Base-by-base conservation (phyloP, 2,329 filamentous ascomycete species). In the Periconia sp. region DNA sequence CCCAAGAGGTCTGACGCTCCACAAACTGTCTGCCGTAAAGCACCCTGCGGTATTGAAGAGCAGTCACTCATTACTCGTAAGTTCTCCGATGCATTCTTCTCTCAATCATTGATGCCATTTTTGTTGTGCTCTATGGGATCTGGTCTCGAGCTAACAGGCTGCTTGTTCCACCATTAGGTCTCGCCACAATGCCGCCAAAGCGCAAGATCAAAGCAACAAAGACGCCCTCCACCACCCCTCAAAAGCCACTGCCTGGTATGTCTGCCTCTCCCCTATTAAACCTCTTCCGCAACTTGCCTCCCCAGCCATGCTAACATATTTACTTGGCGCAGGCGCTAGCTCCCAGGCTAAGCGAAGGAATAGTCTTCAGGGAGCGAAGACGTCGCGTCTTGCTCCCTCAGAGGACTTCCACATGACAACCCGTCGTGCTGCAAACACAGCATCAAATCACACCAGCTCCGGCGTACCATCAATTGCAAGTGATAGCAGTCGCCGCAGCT, bases 351-450 rank as follows among this genome's bases (percentile, higher is more conserved):
- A 68, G 65, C 67, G 63, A 70, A 62, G 52, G 50, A 56, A 52
- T 59, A 59, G 50, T 61, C 46, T 54, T 52, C 61, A 57, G 46
- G 57, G 57, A 54, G 55, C 48, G 43, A 68, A 58, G 54, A 56
- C 63, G 49, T 67, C 67, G 52, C 64, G 72, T 54, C 72, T 76
- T 50, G 70, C 72, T 61, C 73, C 74, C 51, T 73, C 73, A 46
- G 68, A 71, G 62, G 72, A 73, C 39, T 65, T 76, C 57, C 73
- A 76, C 61, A 78, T 78, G 75, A 77, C 71, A 43, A 77, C 74
- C 36, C 69, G 75, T 43, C 67, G 66, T 56, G 68, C 69, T 62
- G 65, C 66, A 57, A 69, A 67, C 50, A 65, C 62, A 46, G 65
- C 61, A 37, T 70, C 68, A 37, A 64, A 61, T 46, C 61, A 63